Evolutionary conservation across 768 basidiomycete genomes (phyloP).

Genomic region (Lentinus tigrinus): DNA sequence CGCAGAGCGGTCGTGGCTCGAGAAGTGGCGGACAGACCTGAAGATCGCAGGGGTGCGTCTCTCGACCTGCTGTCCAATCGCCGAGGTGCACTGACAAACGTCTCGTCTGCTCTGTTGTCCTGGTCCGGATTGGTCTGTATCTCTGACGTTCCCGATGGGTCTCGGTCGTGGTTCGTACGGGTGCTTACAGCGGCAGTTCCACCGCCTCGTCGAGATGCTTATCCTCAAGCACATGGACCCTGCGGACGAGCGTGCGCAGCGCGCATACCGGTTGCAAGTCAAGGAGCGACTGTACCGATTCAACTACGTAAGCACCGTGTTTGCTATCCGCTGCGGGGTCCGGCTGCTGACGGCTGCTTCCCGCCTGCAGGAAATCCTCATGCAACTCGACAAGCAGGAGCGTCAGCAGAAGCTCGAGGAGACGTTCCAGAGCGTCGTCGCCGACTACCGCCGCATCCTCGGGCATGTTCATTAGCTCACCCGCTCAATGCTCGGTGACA

Average conservation of each 20-base stretch:
- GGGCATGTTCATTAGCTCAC: conserved; percentile 21
- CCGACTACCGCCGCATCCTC: conserved; percentile 84
- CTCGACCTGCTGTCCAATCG: not conserved
- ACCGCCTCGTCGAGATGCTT: conserved; percentile 82
- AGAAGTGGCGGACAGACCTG: conserved; percentile 75
- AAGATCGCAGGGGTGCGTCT: conserved; percentile 84
- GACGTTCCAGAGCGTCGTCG: conserved; percentile 83
- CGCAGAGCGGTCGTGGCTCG: conserved; percentile 71
- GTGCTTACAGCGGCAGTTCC: conserved; percentile 79
- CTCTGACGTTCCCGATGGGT: not conserved
- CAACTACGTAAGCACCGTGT: conserved; percentile 73
- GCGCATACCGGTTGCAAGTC: conserved; percentile 82
- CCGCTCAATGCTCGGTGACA: not conserved
- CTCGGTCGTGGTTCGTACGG: not conserved
- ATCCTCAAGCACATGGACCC: conserved; percentile 69
- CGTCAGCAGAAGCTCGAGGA: conserved; percentile 87
- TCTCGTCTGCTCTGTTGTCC: not conserved
- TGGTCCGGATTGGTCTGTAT: not conserved
- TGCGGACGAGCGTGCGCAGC: conserved; percentile 49
- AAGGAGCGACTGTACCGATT: conserved; percentile 95
- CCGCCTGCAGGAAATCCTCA: conserved; percentile 72
- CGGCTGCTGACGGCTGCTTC: not conserved
- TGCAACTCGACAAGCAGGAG: conserved; percentile 85
- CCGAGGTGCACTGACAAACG: not conserved
- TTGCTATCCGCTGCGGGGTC: not conserved